Evolutionary conservation across 2,329 filamentous ascomycete species (phyloP).

Genomic region (Aspergillus thermomutatus): DNA sequence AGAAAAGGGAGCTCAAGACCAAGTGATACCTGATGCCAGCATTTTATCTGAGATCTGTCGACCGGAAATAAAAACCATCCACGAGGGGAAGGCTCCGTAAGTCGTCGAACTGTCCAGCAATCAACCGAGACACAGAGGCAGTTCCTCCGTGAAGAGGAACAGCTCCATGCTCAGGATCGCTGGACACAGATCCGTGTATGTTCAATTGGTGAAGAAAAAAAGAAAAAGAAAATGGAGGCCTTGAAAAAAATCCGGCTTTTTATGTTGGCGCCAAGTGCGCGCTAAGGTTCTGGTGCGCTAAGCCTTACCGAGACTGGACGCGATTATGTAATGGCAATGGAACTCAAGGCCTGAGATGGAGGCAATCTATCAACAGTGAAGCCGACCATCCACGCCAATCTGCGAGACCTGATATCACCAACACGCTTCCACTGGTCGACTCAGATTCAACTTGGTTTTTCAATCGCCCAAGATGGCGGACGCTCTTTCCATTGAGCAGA

Average conservation of each 20-base stretch:
- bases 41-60: constrained; percentile 89
- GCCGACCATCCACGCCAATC: neutral
- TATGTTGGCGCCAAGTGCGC: constrained; percentile 27
- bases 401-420: neutral
- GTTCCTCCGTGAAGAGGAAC: constrained; percentile 30
- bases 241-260: constrained; percentile 23
- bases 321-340: constrained; percentile 14
- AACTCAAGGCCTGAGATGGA: neutral
- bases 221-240: constrained; percentile 39
- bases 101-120: constrained; percentile 81
- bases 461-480: constrained; percentile 42
- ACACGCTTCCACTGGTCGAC: neutral
- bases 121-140: constrained; percentile 67
- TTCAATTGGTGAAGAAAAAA: constrained; percentile 43
- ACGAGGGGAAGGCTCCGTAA: constrained; percentile 70
- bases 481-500: constrained; percentile 79
- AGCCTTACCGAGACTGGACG: constrained; percentile 16
- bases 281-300: constrained; percentile 20
- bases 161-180: constrained; percentile 61
- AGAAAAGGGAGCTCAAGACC: constrained; percentile 63
- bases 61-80: constrained; percentile 83
- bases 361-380: neutral
- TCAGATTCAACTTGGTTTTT: neutral
- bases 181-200: constrained; percentile 76
- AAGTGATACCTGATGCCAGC: constrained; percentile 49